Conservation (phyloP, 768 basidiomycete species). For the Kwoniella pini region DNA sequence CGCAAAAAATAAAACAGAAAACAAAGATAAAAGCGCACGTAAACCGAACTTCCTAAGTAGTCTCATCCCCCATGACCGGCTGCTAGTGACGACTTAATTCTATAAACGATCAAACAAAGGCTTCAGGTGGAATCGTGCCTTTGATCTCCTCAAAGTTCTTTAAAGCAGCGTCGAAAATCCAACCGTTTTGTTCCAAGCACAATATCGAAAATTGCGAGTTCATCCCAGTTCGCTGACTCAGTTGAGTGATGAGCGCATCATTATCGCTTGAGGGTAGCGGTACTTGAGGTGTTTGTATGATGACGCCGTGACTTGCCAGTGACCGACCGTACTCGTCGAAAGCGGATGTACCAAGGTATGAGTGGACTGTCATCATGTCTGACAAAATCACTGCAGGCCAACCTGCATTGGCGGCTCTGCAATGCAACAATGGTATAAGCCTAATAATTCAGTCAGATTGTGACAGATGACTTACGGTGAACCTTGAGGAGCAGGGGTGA, state of each 20-base stretch:
- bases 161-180: conserved; percentile 77
- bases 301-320: conserved; percentile 45
- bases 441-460: too few relatives aligned
- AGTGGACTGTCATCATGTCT: conserved; percentile 78
- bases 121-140: conserved; percentile 52
- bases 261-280: conserved; percentile 57
- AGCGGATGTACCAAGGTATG: conserved; percentile 73
- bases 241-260: conserved; percentile 57
- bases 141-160: conserved; percentile 80
- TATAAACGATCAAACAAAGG: too few relatives aligned
- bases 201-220: conserved; percentile 78
- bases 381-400: conserved; percentile 91
- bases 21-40: too few relatives aligned
- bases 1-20: too few relatives aligned
- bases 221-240: conserved; percentile 73
- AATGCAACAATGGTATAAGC: not conserved
- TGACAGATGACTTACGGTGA: conserved; percentile 67
- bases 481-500: conserved; percentile 75
- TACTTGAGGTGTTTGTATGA: conserved; percentile 36
- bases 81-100: not conserved
- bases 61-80: not conserved
- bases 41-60: too few relatives aligned
- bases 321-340: conserved; percentile 64
- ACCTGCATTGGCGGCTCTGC: conserved; percentile 73
- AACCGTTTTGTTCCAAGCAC: conserved; percentile 79